Base-by-base conservation (phyloP, 805 yeast genomes). In the Saturnispora sanitii region DNA sequence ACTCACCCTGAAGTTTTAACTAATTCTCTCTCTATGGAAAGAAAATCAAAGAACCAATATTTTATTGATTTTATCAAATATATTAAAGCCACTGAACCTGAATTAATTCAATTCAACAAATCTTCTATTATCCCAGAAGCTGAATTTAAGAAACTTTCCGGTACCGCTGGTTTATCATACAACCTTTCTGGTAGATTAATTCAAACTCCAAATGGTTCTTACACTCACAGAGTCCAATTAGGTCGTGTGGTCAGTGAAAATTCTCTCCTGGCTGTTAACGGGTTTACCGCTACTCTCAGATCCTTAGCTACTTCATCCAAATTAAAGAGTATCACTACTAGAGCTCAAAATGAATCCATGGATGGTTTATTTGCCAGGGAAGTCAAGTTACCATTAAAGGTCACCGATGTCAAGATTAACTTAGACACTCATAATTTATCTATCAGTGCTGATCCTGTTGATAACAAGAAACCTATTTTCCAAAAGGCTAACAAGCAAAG, bases 91-190 rank as follows among this genome's bases (percentile, higher is more conserved):
- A 51, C 51, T 27, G 44, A 47, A 20, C 43, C 47, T 20, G 36
- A 45, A 23, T 22, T 47, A 26, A 20, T 40, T 15, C 19, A 35
- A 31, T 45, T 35, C 30, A 36, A 30, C 30, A 44, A 37, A 31
- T 17, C 34, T 38, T 35, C 17, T 23, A n/a, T 11, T 6, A 46
- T 54, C 27, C 52, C 58, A 12, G 35, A 47, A 35, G 29, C 47
- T 20, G 47, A 56, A 41, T 38, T 44, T 15, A 46, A 52, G 13
- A 45, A 48, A 42, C 46, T 55, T 13, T 53, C 79, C 40, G 94
- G 87, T 25, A 73, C 82, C 6, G 94, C 82, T 22, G 95, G 95
- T 6, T 67, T 84, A 45, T 71, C 84, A 2, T 85, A 83, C 52
- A 67, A 66, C 30, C 70, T 81, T 45, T 71, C 68, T 43, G 94